These are phyloP conservation scores for Rhynchospora tenuis DNA, from an alignment of 176 grass and related monocot genomes.

Conservation along the genomic window DNA sequence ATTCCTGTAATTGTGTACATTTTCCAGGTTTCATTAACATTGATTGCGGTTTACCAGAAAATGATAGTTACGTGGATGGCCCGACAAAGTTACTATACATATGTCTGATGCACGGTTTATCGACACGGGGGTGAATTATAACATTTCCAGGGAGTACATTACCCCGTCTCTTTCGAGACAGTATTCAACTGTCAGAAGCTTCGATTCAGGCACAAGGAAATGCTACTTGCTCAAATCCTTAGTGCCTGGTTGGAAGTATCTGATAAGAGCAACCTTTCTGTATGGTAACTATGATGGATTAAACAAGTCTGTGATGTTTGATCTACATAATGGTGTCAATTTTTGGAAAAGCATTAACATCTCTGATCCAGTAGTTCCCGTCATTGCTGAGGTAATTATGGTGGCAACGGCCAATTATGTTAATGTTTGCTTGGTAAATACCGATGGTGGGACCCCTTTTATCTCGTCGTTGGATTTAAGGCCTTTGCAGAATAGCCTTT, in stretches of 20 bases:
- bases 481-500: slow-evolving; percentile 33
- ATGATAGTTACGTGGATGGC: slow-evolving; percentile 27
- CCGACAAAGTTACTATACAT: slow-evolving; percentile 2
- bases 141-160: slow-evolving; percentile 25
- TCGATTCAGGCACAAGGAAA: slow-evolving; percentile 29
- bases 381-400: slow-evolving; percentile 2
- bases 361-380: not conserved
- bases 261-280: slow-evolving; percentile 32
- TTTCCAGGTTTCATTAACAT: slow-evolving; percentile 57
- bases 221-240: slow-evolving; percentile 51
- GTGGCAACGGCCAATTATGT: slow-evolving; percentile 18
- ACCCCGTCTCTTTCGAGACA: not conserved
- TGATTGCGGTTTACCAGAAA: slow-evolving; percentile 38
- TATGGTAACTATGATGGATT: slow-evolving; percentile 59
- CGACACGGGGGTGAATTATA: slow-evolving; percentile 30
- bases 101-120: slow-evolving; percentile 31
- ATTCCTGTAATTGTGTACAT: not conserved
- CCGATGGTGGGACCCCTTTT: slow-evolving; percentile 49
- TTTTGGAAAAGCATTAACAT: slow-evolving; percentile 39
- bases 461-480: slow-evolving; percentile 49
- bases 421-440: slow-evolving; percentile 50
- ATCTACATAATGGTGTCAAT: slow-evolving; percentile 49
- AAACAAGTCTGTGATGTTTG: slow-evolving; percentile 23
- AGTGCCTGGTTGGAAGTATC: slow-evolving; percentile 31
- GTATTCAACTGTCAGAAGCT: slow-evolving; percentile 40